These are phyloP conservation scores for Cyclotella distinguenda DNA, from an alignment of 108 stramenopile species.

Conservation along the genomic window DNA sequence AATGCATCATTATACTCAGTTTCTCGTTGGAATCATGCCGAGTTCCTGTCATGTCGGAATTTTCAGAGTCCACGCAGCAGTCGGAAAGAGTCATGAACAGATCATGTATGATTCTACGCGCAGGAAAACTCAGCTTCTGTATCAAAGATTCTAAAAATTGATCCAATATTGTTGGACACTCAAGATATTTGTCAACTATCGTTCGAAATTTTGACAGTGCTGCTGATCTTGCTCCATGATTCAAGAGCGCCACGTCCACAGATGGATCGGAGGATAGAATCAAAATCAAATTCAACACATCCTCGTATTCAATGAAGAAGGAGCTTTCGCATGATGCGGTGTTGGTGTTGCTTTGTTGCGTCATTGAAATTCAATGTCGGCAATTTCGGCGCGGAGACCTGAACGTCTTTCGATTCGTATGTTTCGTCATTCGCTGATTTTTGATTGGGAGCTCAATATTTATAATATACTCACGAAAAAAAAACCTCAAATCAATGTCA, in stretches of 20 bases:
- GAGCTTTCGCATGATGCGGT: conserved; percentile 32
- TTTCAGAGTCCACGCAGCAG: background rate
- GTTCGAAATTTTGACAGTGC: conserved; percentile 51
- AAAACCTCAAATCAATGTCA: too few species aligned
- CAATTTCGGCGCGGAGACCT: too few species aligned
- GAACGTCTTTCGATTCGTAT: too few species aligned
- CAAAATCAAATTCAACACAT: conserved; percentile 39
- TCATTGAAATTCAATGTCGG: too few species aligned
- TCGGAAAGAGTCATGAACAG: conserved; percentile 35
- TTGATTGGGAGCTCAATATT: too few species aligned
- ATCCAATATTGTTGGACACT: conserved; percentile 92
- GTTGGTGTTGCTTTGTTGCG: too few species aligned
- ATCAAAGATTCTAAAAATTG: conserved; percentile 78
- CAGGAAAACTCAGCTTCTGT: conserved; percentile 31
- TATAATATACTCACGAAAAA: too few species aligned
- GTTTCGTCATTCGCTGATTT: too few species aligned
- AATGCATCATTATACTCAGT: conserved; percentile 48
- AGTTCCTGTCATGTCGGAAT: conserved; percentile 4
- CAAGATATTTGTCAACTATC: conserved; percentile 92
- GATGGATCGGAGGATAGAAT: conserved; percentile 12
- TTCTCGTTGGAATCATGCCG: conserved; percentile 21
- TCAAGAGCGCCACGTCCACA: background rate
- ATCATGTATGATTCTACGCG: conserved; percentile 40
- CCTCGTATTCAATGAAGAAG: conserved; percentile 50
- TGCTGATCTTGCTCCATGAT: conserved; percentile 18